phyloP scores from a whole-genome alignment of 2,329 filamentous ascomycete species.

The Cytospora chrysosperma region DNA sequence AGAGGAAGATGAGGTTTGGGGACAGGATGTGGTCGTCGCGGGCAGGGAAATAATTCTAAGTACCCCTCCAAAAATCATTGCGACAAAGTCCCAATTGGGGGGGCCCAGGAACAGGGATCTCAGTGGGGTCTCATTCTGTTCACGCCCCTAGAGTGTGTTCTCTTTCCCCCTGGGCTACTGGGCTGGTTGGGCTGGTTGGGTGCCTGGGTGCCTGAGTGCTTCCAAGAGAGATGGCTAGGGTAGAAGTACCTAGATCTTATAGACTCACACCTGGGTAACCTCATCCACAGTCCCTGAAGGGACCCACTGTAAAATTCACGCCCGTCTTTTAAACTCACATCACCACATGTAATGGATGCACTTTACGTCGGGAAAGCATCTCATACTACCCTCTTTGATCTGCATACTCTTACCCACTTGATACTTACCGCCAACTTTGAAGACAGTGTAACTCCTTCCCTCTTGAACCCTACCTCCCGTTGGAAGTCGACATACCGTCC shows the following conservation, averaged over 20 bases:
- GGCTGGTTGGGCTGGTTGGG: no score
- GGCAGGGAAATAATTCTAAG: no score
- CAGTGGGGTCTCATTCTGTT: not conserved
- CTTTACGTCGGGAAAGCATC: not conserved
- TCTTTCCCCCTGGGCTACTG: no score
- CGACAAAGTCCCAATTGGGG: not conserved
- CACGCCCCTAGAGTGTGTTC: not conserved
- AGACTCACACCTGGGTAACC: not conserved
- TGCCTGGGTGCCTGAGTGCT: no score
- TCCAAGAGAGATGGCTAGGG: no score
- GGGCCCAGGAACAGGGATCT: not conserved
- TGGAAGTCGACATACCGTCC: not conserved
- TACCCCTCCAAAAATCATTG: conserved; percentile 1
- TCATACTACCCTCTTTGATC: not conserved
- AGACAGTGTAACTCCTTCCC: not conserved
- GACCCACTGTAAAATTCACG: conserved; percentile 23
- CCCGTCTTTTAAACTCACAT: conserved; percentile 3
- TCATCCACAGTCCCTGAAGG: not conserved
- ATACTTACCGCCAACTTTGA: not conserved
- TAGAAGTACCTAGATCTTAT: no score
- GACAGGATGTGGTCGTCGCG: not conserved
- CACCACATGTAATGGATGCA: not conserved
- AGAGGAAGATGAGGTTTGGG: not conserved
- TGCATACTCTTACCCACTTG: not conserved
- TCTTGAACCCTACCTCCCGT: not conserved